These are phyloP conservation scores for Suillus weaverae DNA, from an alignment of 768 basidiomycete genomes.

Conservation along the genomic window DNA sequence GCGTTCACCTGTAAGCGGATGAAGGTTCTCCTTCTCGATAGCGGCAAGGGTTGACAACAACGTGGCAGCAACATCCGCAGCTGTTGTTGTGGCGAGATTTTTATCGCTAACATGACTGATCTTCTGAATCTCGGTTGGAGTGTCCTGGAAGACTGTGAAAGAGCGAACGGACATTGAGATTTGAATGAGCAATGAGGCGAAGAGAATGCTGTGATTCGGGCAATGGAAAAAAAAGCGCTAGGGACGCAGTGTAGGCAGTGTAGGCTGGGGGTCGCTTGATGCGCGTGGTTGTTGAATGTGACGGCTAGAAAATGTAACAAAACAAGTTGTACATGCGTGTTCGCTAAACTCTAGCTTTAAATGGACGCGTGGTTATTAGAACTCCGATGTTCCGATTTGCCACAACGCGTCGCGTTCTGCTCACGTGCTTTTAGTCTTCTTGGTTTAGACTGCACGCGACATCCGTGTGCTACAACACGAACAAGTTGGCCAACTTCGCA, in stretches of 20 bases:
- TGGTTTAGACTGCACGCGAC: conserved; percentile 5
- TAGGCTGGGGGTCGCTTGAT: conserved; percentile 10
- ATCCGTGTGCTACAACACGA: neutral
- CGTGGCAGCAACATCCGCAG: conserved; percentile 32
- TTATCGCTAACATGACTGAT: conserved; percentile 29
- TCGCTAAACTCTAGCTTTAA: conserved; percentile 33
- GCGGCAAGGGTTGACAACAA: conserved; percentile 37
- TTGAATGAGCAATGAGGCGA: conserved; percentile 12
- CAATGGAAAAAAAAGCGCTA: conserved; percentile 9
- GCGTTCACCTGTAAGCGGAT: conserved; percentile 72
- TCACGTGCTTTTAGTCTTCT: conserved; percentile 7
- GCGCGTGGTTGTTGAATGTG: conserved; percentile 31
- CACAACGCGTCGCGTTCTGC: conserved; percentile 26
- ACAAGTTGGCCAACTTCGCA: neutral
- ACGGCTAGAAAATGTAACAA: conserved; percentile 21
- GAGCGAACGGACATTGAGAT: conserved; percentile 53
- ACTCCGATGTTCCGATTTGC: conserved; percentile 35
- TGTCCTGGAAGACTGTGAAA: conserved; percentile 68
- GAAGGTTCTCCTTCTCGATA: conserved; percentile 76
- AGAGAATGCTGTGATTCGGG: conserved; percentile 5
- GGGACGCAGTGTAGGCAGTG: conserved; percentile 7
- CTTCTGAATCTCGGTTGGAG: conserved; percentile 37
- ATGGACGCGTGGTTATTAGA: conserved; percentile 26
- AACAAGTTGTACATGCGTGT: conserved; percentile 17
- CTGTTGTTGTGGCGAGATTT: conserved; percentile 20